Percentiles rank a stretch among this genome's conserved stretches.
These are phyloP conservation scores for Petunia axillaris DNA, from an alignment of 257 asterid genomes.

Conservation along the genomic window DNA sequence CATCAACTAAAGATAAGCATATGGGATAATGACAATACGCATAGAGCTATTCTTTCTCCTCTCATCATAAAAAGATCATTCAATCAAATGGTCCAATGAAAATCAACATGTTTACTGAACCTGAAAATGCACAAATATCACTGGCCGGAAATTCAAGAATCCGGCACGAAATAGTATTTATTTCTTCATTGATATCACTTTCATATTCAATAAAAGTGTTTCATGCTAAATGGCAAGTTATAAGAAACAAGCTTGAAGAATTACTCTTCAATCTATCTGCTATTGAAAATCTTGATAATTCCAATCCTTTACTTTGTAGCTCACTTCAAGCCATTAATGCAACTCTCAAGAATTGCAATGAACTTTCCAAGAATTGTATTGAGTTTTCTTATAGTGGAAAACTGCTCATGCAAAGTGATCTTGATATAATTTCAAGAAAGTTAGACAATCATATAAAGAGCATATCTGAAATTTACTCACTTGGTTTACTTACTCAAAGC, in stretches of 20 bases:
- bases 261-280: slow-evolving; percentile 68
- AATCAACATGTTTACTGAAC: slow-evolving; percentile 36
- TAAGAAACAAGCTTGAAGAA: slow-evolving; percentile 69
- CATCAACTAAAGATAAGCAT: slow-evolving; percentile 37
- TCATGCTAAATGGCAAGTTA: slow-evolving; percentile 66
- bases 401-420: slow-evolving; percentile 91
- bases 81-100: background rate
- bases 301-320: slow-evolving; percentile 43
- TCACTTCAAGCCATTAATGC: slow-evolving; percentile 55
- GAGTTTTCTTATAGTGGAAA: slow-evolving; percentile 71
- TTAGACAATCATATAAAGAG: slow-evolving; percentile 53
- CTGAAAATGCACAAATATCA: slow-evolving; percentile 22
- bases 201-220: slow-evolving; percentile 71
- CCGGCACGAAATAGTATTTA: slow-evolving; percentile 42
- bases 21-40: background rate
- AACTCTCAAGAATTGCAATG: slow-evolving; percentile 52
- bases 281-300: slow-evolving; percentile 57
- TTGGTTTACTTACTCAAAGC: slow-evolving; percentile 65
- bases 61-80: background rate
- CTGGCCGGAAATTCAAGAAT: slow-evolving; percentile 36
- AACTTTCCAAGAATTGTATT: slow-evolving; percentile 56
- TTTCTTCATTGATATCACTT: slow-evolving; percentile 65
- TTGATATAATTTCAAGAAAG: slow-evolving; percentile 59
- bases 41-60: slow-evolving; percentile 34
- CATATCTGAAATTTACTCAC: slow-evolving; percentile 62